Conservation (phyloP, 805 yeast genomes). For the Schwanniomyces sp. region DNA sequence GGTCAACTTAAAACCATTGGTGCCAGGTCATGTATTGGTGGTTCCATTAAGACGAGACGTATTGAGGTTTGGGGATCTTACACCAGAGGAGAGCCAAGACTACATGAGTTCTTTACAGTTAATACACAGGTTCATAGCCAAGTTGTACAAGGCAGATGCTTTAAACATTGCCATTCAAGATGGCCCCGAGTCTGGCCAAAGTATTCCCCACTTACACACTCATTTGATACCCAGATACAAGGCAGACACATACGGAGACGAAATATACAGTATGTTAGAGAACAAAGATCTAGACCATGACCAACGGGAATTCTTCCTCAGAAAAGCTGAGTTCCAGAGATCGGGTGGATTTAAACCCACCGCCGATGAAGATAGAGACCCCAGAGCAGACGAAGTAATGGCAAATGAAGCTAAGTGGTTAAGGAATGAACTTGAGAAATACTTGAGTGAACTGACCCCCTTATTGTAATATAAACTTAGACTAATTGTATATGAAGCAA, state of each 20-base stretch:
- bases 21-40: conserved; percentile 90
- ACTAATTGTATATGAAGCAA: background rate
- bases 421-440: conserved; percentile 35
- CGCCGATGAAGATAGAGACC: conserved; percentile 52
- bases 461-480: background rate
- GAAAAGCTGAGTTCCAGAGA: conserved; percentile 24
- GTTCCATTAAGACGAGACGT: conserved; percentile 73
- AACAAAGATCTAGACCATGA: conserved; percentile 45
- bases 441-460: background rate
- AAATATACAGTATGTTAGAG: conserved; percentile 68
- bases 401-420: conserved; percentile 64
- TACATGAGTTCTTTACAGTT: conserved; percentile 74
- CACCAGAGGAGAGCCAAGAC: conserved; percentile 71
- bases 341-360: conserved; percentile 31
- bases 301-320: conserved; percentile 23
- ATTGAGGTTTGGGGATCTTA: conserved; percentile 65
- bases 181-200: conserved; percentile 94
- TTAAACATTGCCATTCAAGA: conserved; percentile 93
- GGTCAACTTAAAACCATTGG: conserved; percentile 88
- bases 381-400: conserved; percentile 68
- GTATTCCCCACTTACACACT: conserved; percentile 93
- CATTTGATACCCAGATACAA: conserved; percentile 86
- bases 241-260: conserved; percentile 63
- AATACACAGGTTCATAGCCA: conserved; percentile 65
- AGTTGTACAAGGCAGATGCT: conserved; percentile 74